Evolutionary conservation across 2,329 filamentous ascomycete species (phyloP), one percentile per base, ranked within the genome.

Genomic region (Annulohypoxylon truncatum): DNA sequence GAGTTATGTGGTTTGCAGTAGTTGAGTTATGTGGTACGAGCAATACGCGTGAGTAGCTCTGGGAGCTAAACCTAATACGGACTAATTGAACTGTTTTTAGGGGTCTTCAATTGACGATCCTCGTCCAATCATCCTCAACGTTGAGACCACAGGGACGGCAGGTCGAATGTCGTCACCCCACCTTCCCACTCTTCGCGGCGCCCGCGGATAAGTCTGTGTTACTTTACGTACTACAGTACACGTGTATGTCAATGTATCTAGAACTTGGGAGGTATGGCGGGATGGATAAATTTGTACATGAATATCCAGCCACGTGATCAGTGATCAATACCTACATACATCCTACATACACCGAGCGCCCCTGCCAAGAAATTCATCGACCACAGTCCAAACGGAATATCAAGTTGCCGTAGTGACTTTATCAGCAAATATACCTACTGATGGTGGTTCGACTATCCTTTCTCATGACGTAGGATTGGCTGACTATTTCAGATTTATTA

Each of bases 61-160:
- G 44, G 18, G 8, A 18, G 9, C 57, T 68, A 63, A 60, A 40
- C 65, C 61, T 12, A 65, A 53, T 46, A 40, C 20, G 44, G 63
- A 46, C 18, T 66, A 52, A 28, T 63, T 67, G 48, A 42, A 22
- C 20, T 59, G 52, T 61, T 65, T 62, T 54, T 26, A 44, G 44
- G 63, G 59, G 66, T 61, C 60, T 52, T 40, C 29, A 55, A 67
- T 70, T 71, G 66, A 50, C 61, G 33, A 62, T 64, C 48, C 50
- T 67, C 28, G 63, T 58, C 69, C 66, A 70, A 67, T 71, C 67
- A 59, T 47, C 59, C 33, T 56, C 46, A 50, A 56, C 24, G 3
- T 42, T 59, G 10, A n/a, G n/a, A 44, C 53, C 56, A 55, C 52
- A 69, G 28, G 59, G 47, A 44, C 15, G 29, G 35, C 44, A 40